Conservation (phyloP, 139 green algal genomes). For the Chlamydomonas schloesseri region DNA sequence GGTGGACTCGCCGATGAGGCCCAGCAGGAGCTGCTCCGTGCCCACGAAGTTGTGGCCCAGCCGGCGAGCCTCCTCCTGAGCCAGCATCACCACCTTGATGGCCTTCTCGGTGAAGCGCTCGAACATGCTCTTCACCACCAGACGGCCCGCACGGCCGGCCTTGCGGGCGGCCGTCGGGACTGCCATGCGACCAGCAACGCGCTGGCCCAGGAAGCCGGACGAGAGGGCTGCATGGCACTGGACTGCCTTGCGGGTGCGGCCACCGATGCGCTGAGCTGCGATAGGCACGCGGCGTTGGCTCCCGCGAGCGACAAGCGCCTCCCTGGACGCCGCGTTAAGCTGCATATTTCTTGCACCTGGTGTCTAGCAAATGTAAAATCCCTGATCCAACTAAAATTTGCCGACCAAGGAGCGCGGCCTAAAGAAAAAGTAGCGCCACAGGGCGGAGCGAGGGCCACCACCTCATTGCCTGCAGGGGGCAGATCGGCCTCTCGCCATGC, state of each 20-base stretch:
- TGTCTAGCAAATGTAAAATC: not conserved
- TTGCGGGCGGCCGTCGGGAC: slow-evolving; percentile 16
- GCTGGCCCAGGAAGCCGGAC: slow-evolving; percentile 35
- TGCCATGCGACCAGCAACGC: slow-evolving; percentile 18
- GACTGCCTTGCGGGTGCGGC: slow-evolving; percentile 23
- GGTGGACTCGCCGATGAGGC: slow-evolving; percentile 98
- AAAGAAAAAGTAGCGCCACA: too few species aligned
- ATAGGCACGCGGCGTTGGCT: slow-evolving; percentile 10
- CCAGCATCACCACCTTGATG: slow-evolving; percentile 97
- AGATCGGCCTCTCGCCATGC: too few species aligned
- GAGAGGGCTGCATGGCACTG: slow-evolving; percentile 9
- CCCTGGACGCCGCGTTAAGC: slow-evolving; percentile 15
- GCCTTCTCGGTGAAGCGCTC: slow-evolving; percentile 98
- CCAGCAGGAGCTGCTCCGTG: slow-evolving; percentile 99
- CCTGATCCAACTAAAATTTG: not conserved
- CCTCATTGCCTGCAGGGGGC: too few species aligned
- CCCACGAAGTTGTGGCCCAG: slow-evolving; percentile 99
- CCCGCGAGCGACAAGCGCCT: not conserved
- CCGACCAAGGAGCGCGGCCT: too few species aligned
- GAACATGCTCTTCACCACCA: slow-evolving; percentile 85
- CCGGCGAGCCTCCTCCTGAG: slow-evolving; percentile 96
- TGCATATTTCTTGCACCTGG: not conserved
- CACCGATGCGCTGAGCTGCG: not conserved
- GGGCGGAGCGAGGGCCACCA: too few species aligned
- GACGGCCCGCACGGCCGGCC: not conserved